Evolutionary conservation across 2,329 filamentous ascomycete species (phyloP).

Genomic region (Xylaria sp.): DNA sequence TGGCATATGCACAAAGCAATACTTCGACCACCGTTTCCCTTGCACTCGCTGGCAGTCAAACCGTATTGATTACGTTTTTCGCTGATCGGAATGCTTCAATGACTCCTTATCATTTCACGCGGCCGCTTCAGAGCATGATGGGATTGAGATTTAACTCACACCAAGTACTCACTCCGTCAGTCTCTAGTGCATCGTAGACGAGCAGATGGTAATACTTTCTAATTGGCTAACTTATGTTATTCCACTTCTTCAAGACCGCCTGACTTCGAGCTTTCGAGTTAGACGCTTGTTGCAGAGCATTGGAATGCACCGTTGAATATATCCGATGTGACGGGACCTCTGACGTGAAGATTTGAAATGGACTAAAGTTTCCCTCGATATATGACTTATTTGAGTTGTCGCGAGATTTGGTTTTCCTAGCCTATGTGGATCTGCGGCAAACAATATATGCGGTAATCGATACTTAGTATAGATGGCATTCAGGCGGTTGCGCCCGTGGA

Average conservation of each 20-base stretch:
- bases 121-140: neutral
- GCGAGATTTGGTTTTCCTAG: no score
- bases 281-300: neutral
- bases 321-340: neutral
- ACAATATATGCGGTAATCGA: no score
- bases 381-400: no score
- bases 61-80: neutral
- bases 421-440: no score
- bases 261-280: neutral
- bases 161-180: neutral
- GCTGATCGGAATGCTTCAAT: neutral
- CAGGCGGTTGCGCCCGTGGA: no score
- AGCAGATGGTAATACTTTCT: neutral
- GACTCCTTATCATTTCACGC: neutral
- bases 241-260: neutral
- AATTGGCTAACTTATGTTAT: neutral
- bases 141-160: neutral
- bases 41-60: neutral
- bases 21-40: neutral
- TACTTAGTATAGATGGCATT: no score
- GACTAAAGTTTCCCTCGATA: no score
- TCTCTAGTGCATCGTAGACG: neutral
- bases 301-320: neutral
- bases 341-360: no score
- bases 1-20: neutral